Base-by-base conservation (phyloP, 371 early-diverging fungal species). In the Mucor indicus region DNA sequence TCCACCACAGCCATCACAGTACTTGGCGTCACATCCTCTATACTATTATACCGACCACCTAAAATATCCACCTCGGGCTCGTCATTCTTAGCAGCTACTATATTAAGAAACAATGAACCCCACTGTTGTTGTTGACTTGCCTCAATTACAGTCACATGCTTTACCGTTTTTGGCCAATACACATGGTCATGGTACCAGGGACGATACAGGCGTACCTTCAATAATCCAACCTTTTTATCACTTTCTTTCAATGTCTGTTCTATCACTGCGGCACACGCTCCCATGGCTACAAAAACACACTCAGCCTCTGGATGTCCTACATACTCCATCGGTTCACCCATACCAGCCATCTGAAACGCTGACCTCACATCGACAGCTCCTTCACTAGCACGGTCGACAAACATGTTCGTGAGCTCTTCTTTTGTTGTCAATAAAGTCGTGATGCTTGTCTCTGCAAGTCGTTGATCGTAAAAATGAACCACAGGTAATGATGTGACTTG, bases 31-130 rank as follows among this genome's bases (percentile, higher is more conserved):
- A 27, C 29, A 27, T 27, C 29, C 29, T 5, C 5, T 27, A 27
- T 7, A 27, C 29, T 27, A 27, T 13, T 17, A 60, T 73, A 80
- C 24, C 72, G 75, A 5, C 79, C 73, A 47, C 78, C 75, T 21
- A 55, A 63, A 40, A 75, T 68, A 33, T 76, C 68, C 0, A 64
- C 63, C 1, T 64, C 61, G 22, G 75, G 63, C 0, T 61, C 62
- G 0, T 64, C 66, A 49, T 84, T 80, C 48, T 83, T 80, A 9
- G 81, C 67, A 27, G 85, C 73, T 3, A 83, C 82, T 31, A 89
- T 70, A 41, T 89, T 91, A 43, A 89, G 72, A 66, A 89, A 84
- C 40, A 89, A 66, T 4, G 90, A 88, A 23, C 80, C 83, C 83
- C 83, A 88, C n/a, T 27, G 77, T 64, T 29, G 77, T 72, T 2